phyloP scores from a whole-genome alignment of 129 eudicot species.

The Helichrysum umbraculigerum region DNA sequence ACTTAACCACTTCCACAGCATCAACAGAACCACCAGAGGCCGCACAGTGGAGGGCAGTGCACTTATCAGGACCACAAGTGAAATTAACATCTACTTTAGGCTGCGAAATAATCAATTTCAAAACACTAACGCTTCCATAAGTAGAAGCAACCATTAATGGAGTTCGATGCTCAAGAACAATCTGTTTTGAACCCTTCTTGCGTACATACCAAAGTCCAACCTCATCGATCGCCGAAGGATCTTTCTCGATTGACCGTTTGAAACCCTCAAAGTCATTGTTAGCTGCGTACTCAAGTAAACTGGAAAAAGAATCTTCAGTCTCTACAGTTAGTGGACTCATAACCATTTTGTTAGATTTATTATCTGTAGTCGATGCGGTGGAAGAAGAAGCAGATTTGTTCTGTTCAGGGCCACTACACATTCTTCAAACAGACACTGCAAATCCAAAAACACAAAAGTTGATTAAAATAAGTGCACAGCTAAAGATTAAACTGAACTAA shows the following conservation, averaged over 20 bases:
- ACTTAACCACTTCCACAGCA: conserved; percentile 57
- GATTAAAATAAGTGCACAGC: background rate
- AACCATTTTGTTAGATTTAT: conserved; percentile 31
- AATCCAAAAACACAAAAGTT: background rate
- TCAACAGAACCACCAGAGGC: conserved; percentile 75
- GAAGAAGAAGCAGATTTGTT: conserved; percentile 37
- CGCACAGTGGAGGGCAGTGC: conserved; percentile 86
- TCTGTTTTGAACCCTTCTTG: conserved; percentile 61
- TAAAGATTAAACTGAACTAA: background rate
- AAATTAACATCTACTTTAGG: conserved; percentile 65
- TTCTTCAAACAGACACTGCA: conserved; percentile 41
- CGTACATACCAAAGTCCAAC: conserved; percentile 85
- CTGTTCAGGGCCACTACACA: conserved; percentile 60
- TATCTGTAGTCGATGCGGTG: conserved; percentile 14
- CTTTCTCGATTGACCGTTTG: conserved; percentile 47
- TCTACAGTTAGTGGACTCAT: conserved; percentile 53
- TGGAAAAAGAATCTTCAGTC: conserved; percentile 61
- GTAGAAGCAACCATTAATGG: conserved; percentile 95
- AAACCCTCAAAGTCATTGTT: conserved; percentile 72
- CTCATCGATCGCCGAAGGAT: conserved; percentile 56
- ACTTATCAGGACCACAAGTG: conserved; percentile 62
- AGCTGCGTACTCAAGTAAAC: conserved; percentile 78
- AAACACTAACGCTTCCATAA: conserved; percentile 69
- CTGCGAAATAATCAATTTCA: conserved; percentile 51
- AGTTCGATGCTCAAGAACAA: conserved; percentile 62